These are phyloP conservation scores for Platismatia glauca DNA, from an alignment of 495 filamentous ascomycete species.

Conservation along the genomic window DNA sequence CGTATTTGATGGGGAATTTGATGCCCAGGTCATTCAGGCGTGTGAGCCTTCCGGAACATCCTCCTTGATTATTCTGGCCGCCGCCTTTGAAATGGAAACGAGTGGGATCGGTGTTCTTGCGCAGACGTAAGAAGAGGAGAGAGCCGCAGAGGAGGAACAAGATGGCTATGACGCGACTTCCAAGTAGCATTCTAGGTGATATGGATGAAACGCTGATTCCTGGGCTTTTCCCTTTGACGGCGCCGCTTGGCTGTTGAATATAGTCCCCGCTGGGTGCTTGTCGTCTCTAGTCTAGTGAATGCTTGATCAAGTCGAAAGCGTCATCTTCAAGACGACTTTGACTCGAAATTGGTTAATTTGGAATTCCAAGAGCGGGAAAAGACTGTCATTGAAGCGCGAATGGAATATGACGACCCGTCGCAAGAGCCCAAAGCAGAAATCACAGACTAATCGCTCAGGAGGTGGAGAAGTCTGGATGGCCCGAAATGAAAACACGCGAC, in stretches of 20 bases:
- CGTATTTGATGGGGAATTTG: constrained; percentile 26
- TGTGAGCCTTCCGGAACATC: constrained; percentile 13
- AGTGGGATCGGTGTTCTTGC: neutral
- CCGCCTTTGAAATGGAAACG: neutral
- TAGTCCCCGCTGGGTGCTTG: neutral
- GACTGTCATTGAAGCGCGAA: neutral
- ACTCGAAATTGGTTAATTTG: neutral
- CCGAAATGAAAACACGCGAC: too few species aligned
- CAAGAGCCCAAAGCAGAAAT: neutral
- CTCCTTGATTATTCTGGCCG: neutral
- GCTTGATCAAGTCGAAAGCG: neutral
- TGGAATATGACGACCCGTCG: neutral
- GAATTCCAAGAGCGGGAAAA: neutral
- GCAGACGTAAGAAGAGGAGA: neutral
- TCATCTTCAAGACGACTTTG: neutral
- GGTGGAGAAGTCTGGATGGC: too few species aligned
- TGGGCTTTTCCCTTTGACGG: neutral
- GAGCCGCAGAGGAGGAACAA: neutral
- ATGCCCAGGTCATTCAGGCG: constrained; percentile 9
- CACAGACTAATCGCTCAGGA: neutral
- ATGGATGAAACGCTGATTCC: neutral
- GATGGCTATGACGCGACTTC: neutral
- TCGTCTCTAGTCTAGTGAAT: neutral
- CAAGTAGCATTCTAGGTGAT: neutral
- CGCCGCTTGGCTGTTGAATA: neutral